Base-by-base conservation (phyloP, 495 filamentous ascomycete genomes). In the Chaetomidium leptoderma region DNA sequence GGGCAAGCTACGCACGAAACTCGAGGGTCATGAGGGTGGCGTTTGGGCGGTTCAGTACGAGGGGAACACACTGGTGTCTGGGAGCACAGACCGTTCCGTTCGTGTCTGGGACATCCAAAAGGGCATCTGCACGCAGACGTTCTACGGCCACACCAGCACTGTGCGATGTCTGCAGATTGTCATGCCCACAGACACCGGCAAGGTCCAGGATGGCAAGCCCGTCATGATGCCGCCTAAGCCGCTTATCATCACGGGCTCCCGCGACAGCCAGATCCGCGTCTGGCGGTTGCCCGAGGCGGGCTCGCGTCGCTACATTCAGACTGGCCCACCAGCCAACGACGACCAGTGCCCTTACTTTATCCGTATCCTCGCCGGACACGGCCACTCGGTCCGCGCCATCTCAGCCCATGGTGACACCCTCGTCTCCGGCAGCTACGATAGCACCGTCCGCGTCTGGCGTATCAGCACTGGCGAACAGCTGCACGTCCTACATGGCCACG, bases 401-500 rank as follows among this genome's bases (percentile, higher is more conserved):
- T 93, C 95, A 47, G 95, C 95, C 9, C 86, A 97, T 64, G 91
- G 86, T 2, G 93, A 99, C 63, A 97, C 90, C 6, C 79, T 99
- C n/a, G 90, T 97, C n/a, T 96, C 91, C 63, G 93, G 93, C 8
- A 97, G 92, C 68, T 99, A 99, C 70, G 93, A 99, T 70, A 92
- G 83, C 72, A 93, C 89, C 0, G 95, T 99, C 13, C 84, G 92
- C 33, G 93, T 99, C 3, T 99, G 93, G 93, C 92, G 88, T 63
- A 96, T 97, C 60, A 97, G 92, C 23, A 97, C 90, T 0, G 93
- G 93, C 44, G 91, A 97, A 64, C 84, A 85, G n/a, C 61, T 93
- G 9, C 88, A 96, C 62, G 85, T 89, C n/a, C 76, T 99, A 8
- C 81, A 86, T 55, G 95, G 93, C 2, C 93, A 99, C 67, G 80